These are phyloP conservation scores for Globisporangium cylindrosporum DNA, from an alignment of 352 stramenopile genomes.

Conservation along the genomic window DNA sequence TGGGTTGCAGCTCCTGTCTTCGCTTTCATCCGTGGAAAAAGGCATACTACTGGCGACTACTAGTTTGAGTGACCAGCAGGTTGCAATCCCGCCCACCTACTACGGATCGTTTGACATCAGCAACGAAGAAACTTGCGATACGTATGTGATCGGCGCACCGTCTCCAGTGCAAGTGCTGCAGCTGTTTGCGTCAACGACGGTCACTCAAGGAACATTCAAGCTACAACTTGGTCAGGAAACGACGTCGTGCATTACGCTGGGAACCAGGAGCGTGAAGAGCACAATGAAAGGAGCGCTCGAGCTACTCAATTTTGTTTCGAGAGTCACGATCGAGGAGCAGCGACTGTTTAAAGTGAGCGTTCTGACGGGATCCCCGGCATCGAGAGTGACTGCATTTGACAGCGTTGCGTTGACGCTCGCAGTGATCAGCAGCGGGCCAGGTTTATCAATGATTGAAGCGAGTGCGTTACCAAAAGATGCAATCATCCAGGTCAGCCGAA, in stretches of 20 bases:
- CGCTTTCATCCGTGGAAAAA: slow-evolving; percentile 41
- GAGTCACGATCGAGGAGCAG: slow-evolving; percentile 48
- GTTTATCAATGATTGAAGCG: slow-evolving; percentile 35
- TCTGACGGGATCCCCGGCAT: slow-evolving; percentile 34
- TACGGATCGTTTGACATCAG: slow-evolving; percentile 61
- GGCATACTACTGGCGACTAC: slow-evolving; percentile 20
- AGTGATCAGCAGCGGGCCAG: slow-evolving; percentile 27
- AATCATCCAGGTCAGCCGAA: slow-evolving; percentile 70
- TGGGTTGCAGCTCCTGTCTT: slow-evolving; percentile 51
- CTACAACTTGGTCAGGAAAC: slow-evolving; percentile 49
- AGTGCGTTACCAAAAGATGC: slow-evolving; percentile 25
- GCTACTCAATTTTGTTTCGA: slow-evolving; percentile 40
- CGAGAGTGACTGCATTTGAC: slow-evolving; percentile 48
- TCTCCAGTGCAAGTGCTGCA: slow-evolving; percentile 67
- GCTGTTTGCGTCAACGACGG: slow-evolving; percentile 62
- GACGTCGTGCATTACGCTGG: slow-evolving; percentile 57
- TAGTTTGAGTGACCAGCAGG: slow-evolving; percentile 26
- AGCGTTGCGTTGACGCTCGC: slow-evolving; percentile 24
- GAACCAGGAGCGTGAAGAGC: slow-evolving; percentile 21
- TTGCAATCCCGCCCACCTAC: slow-evolving; percentile 29
- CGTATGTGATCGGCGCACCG: slow-evolving; percentile 57
- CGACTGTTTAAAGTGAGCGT: slow-evolving; percentile 59
- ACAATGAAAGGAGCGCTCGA: slow-evolving; percentile 39
- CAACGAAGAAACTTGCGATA: slow-evolving; percentile 53
- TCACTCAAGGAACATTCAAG: slow-evolving; percentile 51